Evolutionary conservation across 148 eudicot species (phyloP).

Genomic region (Chenopodium formosanum): DNA sequence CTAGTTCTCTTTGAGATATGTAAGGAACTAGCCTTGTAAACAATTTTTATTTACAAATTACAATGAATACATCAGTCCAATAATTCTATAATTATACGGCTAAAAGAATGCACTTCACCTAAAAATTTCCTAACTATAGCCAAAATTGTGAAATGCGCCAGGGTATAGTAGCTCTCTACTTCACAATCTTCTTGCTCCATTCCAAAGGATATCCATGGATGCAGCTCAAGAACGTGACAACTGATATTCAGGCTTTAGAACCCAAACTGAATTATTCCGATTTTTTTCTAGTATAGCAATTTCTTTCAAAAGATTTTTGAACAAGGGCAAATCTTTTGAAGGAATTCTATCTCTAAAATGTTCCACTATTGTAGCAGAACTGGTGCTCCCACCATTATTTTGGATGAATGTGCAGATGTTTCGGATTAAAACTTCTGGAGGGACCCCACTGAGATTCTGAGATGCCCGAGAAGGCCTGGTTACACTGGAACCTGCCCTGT

Average conservation of each 20-base stretch:
- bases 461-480: slow-evolving; percentile 38
- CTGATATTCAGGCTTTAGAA: slow-evolving; percentile 73
- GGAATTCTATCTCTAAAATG: slow-evolving; percentile 83
- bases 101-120: slow-evolving; percentile 6
- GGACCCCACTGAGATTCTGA: slow-evolving; percentile 45
- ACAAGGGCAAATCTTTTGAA: slow-evolving; percentile 72
- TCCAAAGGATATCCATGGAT: neutral
- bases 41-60: slow-evolving; percentile 17
- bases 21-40: neutral
- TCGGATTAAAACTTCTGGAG: slow-evolving; percentile 77
- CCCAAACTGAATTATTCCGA: slow-evolving; percentile 69
- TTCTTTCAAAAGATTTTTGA: slow-evolving; percentile 91
- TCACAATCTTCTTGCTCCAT: neutral
- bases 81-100: neutral
- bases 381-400: slow-evolving; percentile 62
- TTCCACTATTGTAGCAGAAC: slow-evolving; percentile 66
- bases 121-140: neutral
- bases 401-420: slow-evolving; percentile 87
- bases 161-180: neutral
- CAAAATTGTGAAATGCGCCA: slow-evolving; percentile 3
- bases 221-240: slow-evolving; percentile 17
- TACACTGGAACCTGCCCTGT: slow-evolving; percentile 26
- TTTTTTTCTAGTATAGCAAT: slow-evolving; percentile 71
- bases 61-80: neutral
- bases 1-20: neutral